Conservation (phyloP, 2,329 filamentous ascomycete species). For the Colletotrichum caudatum region DNA sequence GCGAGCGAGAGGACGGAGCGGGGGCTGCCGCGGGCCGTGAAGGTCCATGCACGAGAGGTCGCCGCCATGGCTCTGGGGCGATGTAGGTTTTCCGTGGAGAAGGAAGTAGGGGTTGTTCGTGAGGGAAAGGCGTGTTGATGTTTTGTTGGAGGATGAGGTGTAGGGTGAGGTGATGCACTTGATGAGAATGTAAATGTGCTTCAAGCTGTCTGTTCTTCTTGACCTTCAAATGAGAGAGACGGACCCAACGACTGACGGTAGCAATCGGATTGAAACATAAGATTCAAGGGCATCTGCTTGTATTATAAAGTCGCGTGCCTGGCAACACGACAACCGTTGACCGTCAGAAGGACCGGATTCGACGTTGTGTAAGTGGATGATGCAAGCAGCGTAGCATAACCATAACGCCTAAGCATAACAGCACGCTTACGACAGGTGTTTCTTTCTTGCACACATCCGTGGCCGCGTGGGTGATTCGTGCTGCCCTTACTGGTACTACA, state of each 20-base stretch:
- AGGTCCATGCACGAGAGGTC: slow-evolving; percentile 47
- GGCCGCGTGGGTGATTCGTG: not conserved
- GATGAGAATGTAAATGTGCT: not conserved
- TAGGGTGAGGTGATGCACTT: not conserved
- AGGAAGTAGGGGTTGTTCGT: not conserved
- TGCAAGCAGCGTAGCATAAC: not conserved
- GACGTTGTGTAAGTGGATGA: not conserved
- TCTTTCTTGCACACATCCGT: not conserved
- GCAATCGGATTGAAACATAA: not conserved
- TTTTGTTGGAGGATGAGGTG: not conserved
- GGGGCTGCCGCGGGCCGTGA: slow-evolving; percentile 47
- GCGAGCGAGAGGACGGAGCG: slow-evolving; percentile 46
- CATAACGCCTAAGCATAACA: slow-evolving; percentile 2
- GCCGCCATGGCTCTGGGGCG: slow-evolving; percentile 12
- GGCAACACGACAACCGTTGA: not conserved
- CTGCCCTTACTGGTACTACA: not conserved
- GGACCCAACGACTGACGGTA: too few species aligned
- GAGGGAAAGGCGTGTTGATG: not conserved
- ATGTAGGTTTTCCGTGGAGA: too few species aligned
- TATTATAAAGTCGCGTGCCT: not conserved
- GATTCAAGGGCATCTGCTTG: not conserved
- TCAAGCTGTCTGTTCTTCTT: not conserved
- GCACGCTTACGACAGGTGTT: not conserved
- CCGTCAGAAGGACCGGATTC: not conserved
- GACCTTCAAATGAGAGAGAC: not conserved